These are phyloP conservation scores for Phytopythium helicoides DNA, from an alignment of 352 stramenopile genomes.

Conservation along the genomic window DNA sequence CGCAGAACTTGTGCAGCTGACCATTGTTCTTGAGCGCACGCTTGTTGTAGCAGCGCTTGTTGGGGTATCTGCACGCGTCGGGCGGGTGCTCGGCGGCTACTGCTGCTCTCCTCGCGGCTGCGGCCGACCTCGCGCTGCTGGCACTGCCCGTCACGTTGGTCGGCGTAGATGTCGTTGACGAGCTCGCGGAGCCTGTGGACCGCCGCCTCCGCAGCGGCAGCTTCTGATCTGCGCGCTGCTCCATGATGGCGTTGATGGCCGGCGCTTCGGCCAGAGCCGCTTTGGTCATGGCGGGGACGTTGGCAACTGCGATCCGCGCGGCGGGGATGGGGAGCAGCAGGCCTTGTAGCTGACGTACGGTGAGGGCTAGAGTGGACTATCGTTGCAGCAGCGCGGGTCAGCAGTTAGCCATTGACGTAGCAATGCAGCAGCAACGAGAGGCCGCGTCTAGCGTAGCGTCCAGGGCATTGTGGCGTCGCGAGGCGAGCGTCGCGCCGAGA, in stretches of 20 bases:
- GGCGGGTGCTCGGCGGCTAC: slow-evolving; percentile 21
- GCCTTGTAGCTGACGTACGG: too few species aligned
- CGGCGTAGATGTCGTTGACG: background rate
- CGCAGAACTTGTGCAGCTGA: slow-evolving; percentile 71
- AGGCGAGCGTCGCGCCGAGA: background rate
- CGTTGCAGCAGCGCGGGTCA: background rate
- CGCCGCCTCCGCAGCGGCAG: background rate
- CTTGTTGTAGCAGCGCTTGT: slow-evolving; percentile 61
- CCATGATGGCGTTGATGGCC: slow-evolving; percentile 2
- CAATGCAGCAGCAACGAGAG: too few species aligned
- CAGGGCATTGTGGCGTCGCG: background rate
- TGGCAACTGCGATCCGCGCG: too few species aligned
- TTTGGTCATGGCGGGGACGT: too few species aligned
- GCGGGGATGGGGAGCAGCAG: too few species aligned
- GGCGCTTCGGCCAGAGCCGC: too few species aligned
- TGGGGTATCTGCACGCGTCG: slow-evolving; percentile 60
- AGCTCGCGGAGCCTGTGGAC: slow-evolving; percentile 7
- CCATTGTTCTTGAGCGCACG: slow-evolving; percentile 73
- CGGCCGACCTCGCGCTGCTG: slow-evolving; percentile 8
- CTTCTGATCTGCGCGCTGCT: background rate
- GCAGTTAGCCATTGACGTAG: slow-evolving; percentile 1
- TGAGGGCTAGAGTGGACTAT: too few species aligned
- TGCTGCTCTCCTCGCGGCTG: slow-evolving; percentile 3
- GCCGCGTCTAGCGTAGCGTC: too few species aligned
- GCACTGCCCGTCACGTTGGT: slow-evolving; percentile 8